Conservation (phyloP, 768 basidiomycete genomes). For the Pilatotrama ljubarskyi region DNA sequence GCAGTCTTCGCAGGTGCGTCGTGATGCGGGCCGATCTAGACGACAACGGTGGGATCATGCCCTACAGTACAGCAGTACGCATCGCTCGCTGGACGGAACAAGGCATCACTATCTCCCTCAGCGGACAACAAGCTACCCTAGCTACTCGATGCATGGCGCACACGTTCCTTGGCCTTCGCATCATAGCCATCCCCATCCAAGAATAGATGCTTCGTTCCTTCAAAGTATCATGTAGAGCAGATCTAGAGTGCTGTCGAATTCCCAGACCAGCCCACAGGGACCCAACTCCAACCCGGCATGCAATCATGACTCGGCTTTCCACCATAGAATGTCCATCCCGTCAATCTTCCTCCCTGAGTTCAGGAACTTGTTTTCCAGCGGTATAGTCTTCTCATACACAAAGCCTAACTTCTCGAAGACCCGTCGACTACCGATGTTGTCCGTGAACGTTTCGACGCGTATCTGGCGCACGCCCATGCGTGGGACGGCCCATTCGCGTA, state of each 20-base stretch:
- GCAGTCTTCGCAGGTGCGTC: not conserved
- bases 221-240: not conserved
- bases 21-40: constrained; percentile 4
- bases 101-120: not conserved
- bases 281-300: not conserved
- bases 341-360: constrained; percentile 35
- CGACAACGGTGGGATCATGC: constrained; percentile 7
- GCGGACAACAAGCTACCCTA: not conserved
- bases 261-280: not conserved
- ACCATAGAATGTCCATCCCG: constrained; percentile 29
- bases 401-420: constrained; percentile 74
- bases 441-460: constrained; percentile 44
- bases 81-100: not conserved
- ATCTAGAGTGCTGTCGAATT: not conserved
- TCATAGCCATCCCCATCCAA: not conserved
- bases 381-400: constrained; percentile 37
- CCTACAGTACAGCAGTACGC: not conserved
- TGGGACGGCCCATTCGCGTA: constrained; percentile 63
- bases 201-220: not conserved
- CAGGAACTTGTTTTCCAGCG: constrained; percentile 40
- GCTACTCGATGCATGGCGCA: not conserved
- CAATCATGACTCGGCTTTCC: constrained; percentile 13
- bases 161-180: not conserved
- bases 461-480: constrained; percentile 58
- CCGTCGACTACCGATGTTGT: constrained; percentile 58